Percentiles rank a stretch among this genome's conserved stretches.
Conservation (phyloP, 768 basidiomycete genomes). For the Tricholoma flavovirens region DNA sequence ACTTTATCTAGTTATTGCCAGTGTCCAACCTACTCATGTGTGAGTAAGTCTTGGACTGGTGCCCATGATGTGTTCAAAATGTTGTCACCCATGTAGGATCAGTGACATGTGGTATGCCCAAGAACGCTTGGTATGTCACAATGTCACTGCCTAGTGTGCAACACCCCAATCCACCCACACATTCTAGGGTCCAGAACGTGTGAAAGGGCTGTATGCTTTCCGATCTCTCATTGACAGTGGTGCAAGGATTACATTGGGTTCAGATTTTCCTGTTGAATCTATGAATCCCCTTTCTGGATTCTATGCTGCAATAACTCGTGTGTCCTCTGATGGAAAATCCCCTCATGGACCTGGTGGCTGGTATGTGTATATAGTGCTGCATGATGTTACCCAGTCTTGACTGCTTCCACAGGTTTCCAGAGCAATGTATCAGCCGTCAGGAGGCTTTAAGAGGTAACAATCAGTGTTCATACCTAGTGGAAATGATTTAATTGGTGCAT, state of each 20-base stretch:
- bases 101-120: constrained; percentile 92
- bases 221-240: constrained; percentile 60
- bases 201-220: constrained; percentile 86
- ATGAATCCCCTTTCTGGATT: constrained; percentile 82
- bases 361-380: constrained; percentile 35
- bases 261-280: constrained; percentile 86
- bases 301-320: constrained; percentile 80
- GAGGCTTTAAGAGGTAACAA: constrained; percentile 68
- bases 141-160: background rate
- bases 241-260: constrained; percentile 71
- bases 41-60: constrained; percentile 31
- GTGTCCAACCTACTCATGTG: constrained; percentile 87
- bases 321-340: constrained; percentile 62
- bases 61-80: background rate
- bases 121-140: constrained; percentile 57
- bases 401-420: constrained; percentile 60
- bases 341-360: constrained; percentile 84
- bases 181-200: constrained; percentile 69
- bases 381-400: background rate
- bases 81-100: constrained; percentile 36
- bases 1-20: constrained; percentile 68
- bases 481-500: background rate
- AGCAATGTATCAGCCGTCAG: constrained; percentile 65
- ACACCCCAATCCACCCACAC: constrained; percentile 7
- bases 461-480: background rate